These are phyloP conservation scores for Diaporthe eres DNA, from an alignment of 2,329 filamentous ascomycete species.

Conservation along the genomic window DNA sequence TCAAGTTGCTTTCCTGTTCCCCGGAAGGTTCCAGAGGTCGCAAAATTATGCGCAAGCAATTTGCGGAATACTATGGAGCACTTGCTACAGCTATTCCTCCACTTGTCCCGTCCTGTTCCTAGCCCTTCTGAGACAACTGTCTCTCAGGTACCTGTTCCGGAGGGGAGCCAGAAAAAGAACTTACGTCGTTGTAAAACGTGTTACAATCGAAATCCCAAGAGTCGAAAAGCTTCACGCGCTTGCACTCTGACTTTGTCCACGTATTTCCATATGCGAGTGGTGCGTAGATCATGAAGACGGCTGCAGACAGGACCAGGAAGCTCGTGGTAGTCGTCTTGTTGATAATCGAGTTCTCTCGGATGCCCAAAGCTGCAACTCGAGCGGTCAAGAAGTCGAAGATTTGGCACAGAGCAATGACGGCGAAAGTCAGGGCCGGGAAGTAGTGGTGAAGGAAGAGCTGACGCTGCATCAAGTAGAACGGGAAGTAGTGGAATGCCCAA, in stretches of 20 bases:
- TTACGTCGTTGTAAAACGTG: slow-evolving; percentile 88
- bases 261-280: slow-evolving; percentile 93
- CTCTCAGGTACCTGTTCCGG: slow-evolving; percentile 54
- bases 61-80: slow-evolving; percentile 25
- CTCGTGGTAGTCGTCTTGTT: slow-evolving; percentile 80
- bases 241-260: slow-evolving; percentile 93
- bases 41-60: neutral
- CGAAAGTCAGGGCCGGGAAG: slow-evolving; percentile 96
- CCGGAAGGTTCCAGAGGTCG: slow-evolving; percentile 35
- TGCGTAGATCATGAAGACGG: slow-evolving; percentile 86
- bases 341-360: slow-evolving; percentile 79
- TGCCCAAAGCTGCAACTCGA: slow-evolving; percentile 77
- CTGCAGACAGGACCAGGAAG: slow-evolving; percentile 81
- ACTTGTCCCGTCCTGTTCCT: neutral
- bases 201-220: slow-evolving; percentile 99
- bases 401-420: slow-evolving; percentile 89
- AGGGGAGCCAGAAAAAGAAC: slow-evolving; percentile 57
- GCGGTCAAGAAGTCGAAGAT: slow-evolving; percentile 87
- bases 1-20: slow-evolving; percentile 3
- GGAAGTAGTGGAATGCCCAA: slow-evolving; percentile 99
- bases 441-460: slow-evolving; percentile 99
- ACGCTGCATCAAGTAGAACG: slow-evolving; percentile 97
- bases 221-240: slow-evolving; percentile 85
- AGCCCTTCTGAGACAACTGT: slow-evolving; percentile 49
- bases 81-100: slow-evolving; percentile 24